These are phyloP conservation scores for Epithele typhae DNA, from an alignment of 768 basidiomycete species.

Conservation along the genomic window DNA sequence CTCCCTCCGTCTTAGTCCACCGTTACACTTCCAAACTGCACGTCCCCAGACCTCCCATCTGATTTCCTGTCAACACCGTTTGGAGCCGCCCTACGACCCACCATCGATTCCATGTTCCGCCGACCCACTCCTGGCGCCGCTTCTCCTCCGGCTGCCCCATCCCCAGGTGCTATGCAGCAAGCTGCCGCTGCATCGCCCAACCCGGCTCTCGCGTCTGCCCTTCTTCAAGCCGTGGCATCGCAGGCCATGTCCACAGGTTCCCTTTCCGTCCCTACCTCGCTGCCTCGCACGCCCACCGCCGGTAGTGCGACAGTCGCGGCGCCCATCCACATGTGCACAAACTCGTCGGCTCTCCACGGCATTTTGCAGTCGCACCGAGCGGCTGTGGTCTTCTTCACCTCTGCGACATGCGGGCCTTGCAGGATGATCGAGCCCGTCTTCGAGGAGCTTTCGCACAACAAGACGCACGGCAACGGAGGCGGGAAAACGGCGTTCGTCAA, in stretches of 20 bases:
- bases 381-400: constrained; percentile 80
- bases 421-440: constrained; percentile 81
- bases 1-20: neutral
- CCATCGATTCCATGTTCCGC: constrained; percentile 87
- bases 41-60: constrained; percentile 56
- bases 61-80: constrained; percentile 91
- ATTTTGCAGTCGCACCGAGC: constrained; percentile 64
- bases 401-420: constrained; percentile 73
- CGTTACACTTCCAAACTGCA: neutral
- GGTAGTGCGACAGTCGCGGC: constrained; percentile 51
- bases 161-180: constrained; percentile 26
- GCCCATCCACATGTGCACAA: constrained; percentile 70
- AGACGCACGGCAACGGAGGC: constrained; percentile 30
- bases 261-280: constrained; percentile 15
- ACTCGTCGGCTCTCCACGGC: constrained; percentile 64
- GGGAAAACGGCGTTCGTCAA: constrained; percentile 73
- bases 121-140: constrained; percentile 46
- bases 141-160: constrained; percentile 27
- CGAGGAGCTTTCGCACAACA: constrained; percentile 68
- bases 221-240: constrained; percentile 54
- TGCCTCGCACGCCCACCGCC: constrained; percentile 23
- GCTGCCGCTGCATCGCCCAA: constrained; percentile 35
- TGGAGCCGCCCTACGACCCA: constrained; percentile 80
- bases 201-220: constrained; percentile 46
- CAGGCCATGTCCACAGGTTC: constrained; percentile 36